phyloP scores from a whole-genome alignment of 106 monocot genomes.

The Platanthera guangdongensis region DNA sequence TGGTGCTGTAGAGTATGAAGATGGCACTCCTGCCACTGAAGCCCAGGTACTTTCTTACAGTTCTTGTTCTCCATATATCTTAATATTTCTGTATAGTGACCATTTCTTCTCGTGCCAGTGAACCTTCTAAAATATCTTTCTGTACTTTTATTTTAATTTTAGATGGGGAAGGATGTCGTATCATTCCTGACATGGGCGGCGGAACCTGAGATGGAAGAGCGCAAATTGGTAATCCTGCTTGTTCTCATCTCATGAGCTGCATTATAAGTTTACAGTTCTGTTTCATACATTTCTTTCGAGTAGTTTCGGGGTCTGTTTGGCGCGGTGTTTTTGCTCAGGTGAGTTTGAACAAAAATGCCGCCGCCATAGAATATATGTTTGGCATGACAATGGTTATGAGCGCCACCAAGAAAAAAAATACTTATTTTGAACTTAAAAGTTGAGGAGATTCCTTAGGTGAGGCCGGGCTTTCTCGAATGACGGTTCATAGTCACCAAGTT shows the following conservation, averaged over 20 bases:
- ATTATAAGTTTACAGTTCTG: neutral
- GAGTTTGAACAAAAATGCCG: no score
- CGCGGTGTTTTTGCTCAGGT: no score
- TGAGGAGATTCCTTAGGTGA: no score
- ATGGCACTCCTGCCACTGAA: conserved; percentile 90
- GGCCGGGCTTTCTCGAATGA: no score
- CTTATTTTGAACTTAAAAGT: no score
- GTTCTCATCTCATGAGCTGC: neutral
- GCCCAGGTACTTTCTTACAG: conserved; percentile 48
- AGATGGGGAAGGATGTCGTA: conserved; percentile 99
- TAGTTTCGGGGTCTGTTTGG: no score
- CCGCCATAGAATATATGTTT: no score
- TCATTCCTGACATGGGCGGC: conserved; percentile 91
- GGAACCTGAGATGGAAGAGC: conserved; percentile 92
- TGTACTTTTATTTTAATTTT: neutral
- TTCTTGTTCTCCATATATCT: neutral
- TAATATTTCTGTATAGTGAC: neutral
- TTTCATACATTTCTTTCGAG: neutral
- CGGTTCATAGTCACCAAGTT: no score
- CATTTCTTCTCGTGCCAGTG: neutral
- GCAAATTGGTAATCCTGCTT: conserved; percentile 55
- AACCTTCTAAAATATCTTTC: neutral
- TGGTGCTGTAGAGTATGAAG: conserved; percentile 94
- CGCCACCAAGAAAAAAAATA: no score
- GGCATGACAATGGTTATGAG: no score